Base-by-base conservation (phyloP, 495 filamentous ascomycete genomes). In the Xylaria bambusicola region DNA sequence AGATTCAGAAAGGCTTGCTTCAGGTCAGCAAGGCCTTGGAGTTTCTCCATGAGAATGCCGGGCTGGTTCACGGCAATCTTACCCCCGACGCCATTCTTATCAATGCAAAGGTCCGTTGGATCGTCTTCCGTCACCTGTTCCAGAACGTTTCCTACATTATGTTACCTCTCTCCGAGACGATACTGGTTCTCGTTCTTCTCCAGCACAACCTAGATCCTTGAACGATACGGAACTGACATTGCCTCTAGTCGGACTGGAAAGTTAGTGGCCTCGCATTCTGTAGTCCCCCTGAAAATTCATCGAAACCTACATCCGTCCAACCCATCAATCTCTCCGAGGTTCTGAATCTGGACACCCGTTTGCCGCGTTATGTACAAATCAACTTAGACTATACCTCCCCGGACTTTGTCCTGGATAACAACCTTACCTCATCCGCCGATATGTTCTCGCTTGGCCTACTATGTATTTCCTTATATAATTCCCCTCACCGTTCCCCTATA, bases 11-110 rank as follows among this genome's bases (percentile, higher is more conserved):
- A 75, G 94, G 94, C 0, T 72, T 98, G 41, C 74, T 97, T 47
- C 94, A 98, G 73, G 82, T 98, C 38, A 91, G 90, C 61, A 97
- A 96, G 71, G 94, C 92, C 17, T 77, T 98, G 23, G 93, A 98
- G 74, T 98, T 98, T 65, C 77, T 98, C 18, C 94, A 98, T 66
- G 94, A 98, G 70, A 97, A 93, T 68, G 94, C 94, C 26, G 91
- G 90, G 0, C 79, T 98, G 23, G 90, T 98, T 1, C 94, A 98
- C 72, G 90, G 88, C 20, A 98, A 98, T 67, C 75, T 98, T 57
- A 98, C 92, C 1, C 95, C 94, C 0, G 94, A 98, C 52, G 91
- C 93, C n/a, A 85, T 98, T 46, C 88, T 93, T 55, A 81, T 98
- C 66, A 98, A 98, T 76, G 85, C 89, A 15, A 98, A 98, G 83